Conservation (phyloP, 2,329 filamentous ascomycete genomes). For the Epichloe elymi region DNA sequence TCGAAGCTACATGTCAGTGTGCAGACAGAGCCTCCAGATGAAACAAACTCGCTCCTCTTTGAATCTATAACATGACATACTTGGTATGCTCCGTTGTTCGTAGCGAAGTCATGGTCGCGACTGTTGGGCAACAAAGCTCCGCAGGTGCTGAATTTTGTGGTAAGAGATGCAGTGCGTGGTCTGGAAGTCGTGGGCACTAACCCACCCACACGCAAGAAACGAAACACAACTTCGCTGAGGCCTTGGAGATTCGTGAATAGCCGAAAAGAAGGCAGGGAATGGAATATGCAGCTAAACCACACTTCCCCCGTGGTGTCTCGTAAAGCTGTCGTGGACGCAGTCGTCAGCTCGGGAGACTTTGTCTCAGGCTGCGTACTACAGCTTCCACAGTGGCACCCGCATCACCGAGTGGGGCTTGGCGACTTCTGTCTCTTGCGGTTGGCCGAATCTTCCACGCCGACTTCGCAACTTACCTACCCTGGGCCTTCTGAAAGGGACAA, state of each 20-base stretch:
- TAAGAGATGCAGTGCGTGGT: conserved; percentile 2
- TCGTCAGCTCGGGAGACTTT: not conserved
- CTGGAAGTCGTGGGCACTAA: not conserved
- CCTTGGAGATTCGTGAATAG: not conserved
- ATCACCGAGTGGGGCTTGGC: conserved; percentile 3
- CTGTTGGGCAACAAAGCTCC: conserved; percentile 1
- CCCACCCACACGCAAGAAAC: not conserved
- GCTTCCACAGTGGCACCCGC: not conserved
- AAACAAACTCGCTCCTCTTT: not conserved
- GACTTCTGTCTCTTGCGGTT: not conserved
- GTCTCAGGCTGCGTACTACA: not conserved
- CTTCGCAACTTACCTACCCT: not conserved
- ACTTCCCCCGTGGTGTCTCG: not conserved
- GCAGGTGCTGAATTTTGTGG: conserved; percentile 1
- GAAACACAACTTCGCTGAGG: not conserved
- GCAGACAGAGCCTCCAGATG: not conserved
- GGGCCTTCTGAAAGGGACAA: too few relatives aligned
- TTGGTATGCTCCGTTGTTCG: conserved; percentile 24
- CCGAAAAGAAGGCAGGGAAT: not conserved
- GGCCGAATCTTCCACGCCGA: not conserved
- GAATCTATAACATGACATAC: conserved; percentile 11
- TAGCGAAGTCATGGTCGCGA: conserved; percentile 17
- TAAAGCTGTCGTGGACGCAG: not conserved
- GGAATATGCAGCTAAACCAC: not conserved
- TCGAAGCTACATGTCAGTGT: not conserved